phyloP scores from a whole-genome alignment of 768 basidiomycete genomes.

The Psilocybe azurescens region DNA sequence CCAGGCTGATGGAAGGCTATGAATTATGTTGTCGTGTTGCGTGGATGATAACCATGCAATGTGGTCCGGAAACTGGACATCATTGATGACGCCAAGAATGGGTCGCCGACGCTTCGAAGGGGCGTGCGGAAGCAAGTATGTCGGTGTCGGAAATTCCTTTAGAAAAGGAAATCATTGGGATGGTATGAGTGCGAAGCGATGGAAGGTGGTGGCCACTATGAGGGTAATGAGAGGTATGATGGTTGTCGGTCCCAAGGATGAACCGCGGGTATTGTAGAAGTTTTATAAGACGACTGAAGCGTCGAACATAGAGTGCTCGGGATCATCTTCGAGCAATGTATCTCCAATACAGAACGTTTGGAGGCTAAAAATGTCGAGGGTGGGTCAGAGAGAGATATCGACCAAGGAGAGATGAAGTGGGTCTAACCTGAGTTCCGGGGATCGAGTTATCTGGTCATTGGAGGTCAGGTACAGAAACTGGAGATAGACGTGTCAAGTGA shows the following conservation, averaged over 20 bases:
- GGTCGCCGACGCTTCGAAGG: neutral
- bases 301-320: neutral
- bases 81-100: neutral
- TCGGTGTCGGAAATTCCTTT: neutral
- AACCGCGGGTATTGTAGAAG: slow-evolving; percentile 6
- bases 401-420: neutral
- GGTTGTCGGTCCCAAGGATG: slow-evolving; percentile 10
- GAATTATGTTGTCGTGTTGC: neutral
- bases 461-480: neutral
- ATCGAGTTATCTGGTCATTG: slow-evolving; percentile 59
- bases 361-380: slow-evolving; percentile 27
- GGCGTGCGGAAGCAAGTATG: neutral
- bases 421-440: slow-evolving; percentile 48
- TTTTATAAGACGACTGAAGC: slow-evolving; percentile 5
- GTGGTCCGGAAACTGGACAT: neutral
- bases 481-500: neutral
- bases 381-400: neutral
- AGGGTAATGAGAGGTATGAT: slow-evolving; percentile 8
- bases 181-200: neutral
- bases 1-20: slow-evolving; percentile 5
- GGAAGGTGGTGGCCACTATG: neutral
- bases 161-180: slow-evolving; percentile 1
- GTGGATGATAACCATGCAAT: neutral
- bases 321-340: slow-evolving; percentile 50
- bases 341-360: slow-evolving; percentile 52